Evolutionary conservation across 1,284 basidiomycete genomes (phyloP).

Genomic region (Phellopilus nigrolimitatus): DNA sequence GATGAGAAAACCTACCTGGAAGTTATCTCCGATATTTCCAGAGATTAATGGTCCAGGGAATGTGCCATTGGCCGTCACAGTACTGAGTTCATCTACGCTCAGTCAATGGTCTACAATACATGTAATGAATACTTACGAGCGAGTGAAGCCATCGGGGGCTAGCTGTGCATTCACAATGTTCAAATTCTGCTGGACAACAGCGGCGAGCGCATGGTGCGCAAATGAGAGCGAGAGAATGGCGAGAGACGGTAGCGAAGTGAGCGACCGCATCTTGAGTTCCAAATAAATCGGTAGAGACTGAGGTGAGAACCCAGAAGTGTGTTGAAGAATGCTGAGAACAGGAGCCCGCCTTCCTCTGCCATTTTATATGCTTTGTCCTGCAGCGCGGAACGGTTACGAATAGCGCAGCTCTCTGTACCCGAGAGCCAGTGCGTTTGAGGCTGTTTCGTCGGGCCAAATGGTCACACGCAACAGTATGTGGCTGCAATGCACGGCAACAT

Average conservation of each 20-base stretch:
- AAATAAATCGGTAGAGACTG: too few species aligned
- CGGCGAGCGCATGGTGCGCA: constrained; percentile 2
- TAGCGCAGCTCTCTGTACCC: too few species aligned
- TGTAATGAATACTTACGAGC: constrained; percentile 26
- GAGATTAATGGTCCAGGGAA: constrained; percentile 24
- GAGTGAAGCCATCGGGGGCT: constrained; percentile 29
- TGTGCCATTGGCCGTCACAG: constrained; percentile 21
- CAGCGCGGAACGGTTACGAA: too few species aligned
- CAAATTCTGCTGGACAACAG: constrained; percentile 16
- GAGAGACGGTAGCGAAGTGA: constrained; percentile 2
- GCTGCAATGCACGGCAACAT: too few species aligned
- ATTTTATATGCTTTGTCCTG: too few species aligned
- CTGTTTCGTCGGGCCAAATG: too few species aligned
- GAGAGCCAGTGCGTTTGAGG: too few species aligned
- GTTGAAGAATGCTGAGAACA: too few species aligned
- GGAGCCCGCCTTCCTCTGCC: too few species aligned
- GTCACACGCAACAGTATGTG: too few species aligned
- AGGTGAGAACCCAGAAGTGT: too few species aligned
- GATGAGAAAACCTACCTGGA: constrained; percentile 8
- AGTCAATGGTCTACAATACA: neutral
- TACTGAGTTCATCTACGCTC: constrained; percentile 13
- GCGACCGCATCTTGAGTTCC: too few species aligned
- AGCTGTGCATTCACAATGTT: constrained; percentile 19
- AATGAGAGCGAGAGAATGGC: constrained; percentile 1
- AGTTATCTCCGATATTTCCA: constrained; percentile 22